A percentile compares a stretch with the other conserved stretches of the same genome.
These are phyloP conservation scores for Xerophyta viscosa DNA, from an alignment of 106 monocot genomes.

Conservation along the genomic window DNA sequence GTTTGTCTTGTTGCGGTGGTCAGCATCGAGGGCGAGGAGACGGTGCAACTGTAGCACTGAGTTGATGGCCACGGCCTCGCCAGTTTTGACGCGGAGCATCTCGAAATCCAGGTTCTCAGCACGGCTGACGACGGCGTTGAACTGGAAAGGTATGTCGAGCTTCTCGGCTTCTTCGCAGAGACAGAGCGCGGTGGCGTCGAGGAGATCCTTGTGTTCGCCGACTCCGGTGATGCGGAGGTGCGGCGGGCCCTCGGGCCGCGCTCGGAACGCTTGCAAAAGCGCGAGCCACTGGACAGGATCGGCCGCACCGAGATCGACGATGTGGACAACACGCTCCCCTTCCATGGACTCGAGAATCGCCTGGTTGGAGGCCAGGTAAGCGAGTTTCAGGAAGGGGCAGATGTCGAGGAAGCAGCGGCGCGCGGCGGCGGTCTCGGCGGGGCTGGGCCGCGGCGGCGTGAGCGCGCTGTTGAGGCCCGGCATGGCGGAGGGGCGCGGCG, in stretches of 20 bases:
- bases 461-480: constrained; percentile 19
- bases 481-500: constrained; percentile 24
- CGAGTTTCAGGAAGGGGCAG: constrained; percentile 44
- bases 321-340: constrained; percentile 43
- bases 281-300: constrained; percentile 38
- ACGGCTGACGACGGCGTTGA: constrained; percentile 31
- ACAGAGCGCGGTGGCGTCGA: constrained; percentile 16
- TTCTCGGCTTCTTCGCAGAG: constrained; percentile 52
- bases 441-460: constrained; percentile 1
- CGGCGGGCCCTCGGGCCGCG: constrained; percentile 35
- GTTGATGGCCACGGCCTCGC: constrained; percentile 62
- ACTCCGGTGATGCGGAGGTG: constrained; percentile 57
- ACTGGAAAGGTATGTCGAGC: constrained; percentile 69
- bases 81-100: constrained; percentile 49
- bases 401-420: constrained; percentile 38
- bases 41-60: constrained; percentile 47
- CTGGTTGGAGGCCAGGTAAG: constrained; percentile 33
- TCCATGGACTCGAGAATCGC: constrained; percentile 49
- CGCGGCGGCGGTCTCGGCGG: constrained; percentile 9
- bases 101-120: constrained; percentile 43
- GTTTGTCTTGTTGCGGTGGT: background rate
- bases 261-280: constrained; percentile 28
- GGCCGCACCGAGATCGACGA: constrained; percentile 39
- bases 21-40: constrained; percentile 29
- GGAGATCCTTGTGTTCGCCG: constrained; percentile 26